Evolutionary conservation across 169 alveolate genomes (phyloP).

Genomic region (Blepharisma undulans): DNA sequence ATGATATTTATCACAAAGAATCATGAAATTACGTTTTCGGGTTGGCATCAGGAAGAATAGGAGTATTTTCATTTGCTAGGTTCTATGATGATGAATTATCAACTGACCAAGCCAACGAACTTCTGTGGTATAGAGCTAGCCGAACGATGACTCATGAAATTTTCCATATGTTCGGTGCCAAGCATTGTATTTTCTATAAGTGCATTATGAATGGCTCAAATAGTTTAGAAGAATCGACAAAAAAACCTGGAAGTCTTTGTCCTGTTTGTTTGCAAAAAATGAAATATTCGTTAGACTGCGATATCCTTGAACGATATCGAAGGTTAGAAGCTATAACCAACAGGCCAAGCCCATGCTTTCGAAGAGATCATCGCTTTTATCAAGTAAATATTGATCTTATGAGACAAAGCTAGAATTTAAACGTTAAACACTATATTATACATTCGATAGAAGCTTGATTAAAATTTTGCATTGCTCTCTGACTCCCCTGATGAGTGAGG

Average conservation of each 20-base stretch:
- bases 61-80: conserved; percentile 77
- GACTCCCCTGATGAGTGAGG: not conserved
- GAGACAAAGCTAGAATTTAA: not conserved
- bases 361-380: not conserved
- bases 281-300: conserved; percentile 40
- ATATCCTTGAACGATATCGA: conserved; percentile 45
- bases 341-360: not conserved
- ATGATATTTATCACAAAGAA: conserved; percentile 59
- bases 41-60: conserved; percentile 55
- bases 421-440: not conserved
- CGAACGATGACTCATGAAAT: conserved; percentile 79
- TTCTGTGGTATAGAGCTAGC: conserved; percentile 55
- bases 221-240: conserved; percentile 62
- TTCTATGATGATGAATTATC: conserved; percentile 1
- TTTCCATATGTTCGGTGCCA: conserved; percentile 77
- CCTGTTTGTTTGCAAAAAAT: conserved; percentile 72
- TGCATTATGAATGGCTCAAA: conserved; percentile 86
- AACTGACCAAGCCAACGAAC: conserved; percentile 26
- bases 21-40: conserved; percentile 78
- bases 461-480: not conserved
- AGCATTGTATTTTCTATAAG: conserved; percentile 75
- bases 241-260: conserved; percentile 65
- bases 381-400: not conserved
- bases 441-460: not conserved
- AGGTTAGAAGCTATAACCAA: conserved; percentile 39